phyloP scores from a whole-genome alignment of 2,329 filamentous ascomycete genomes.

The Salinomyces thailandicus region DNA sequence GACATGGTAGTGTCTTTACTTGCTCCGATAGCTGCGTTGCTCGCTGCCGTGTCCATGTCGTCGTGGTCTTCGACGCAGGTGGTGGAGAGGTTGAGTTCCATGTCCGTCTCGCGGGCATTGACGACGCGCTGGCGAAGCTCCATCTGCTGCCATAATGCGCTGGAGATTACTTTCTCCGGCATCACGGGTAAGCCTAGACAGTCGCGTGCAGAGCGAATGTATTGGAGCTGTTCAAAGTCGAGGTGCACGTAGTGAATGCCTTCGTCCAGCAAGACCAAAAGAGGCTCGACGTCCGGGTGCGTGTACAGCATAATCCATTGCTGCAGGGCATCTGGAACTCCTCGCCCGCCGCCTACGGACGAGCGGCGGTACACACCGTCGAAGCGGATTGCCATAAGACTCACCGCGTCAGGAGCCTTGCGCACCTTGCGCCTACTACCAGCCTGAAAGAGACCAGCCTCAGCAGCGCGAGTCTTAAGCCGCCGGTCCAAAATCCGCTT shows the following conservation, averaged over 20 bases:
- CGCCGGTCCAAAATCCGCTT: conserved; percentile 45
- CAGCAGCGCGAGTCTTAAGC: conserved; percentile 37
- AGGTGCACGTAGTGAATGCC: conserved; percentile 52
- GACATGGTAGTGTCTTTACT: conserved; percentile 20
- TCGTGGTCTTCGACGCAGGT: conserved; percentile 6
- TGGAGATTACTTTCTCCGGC: conserved; percentile 45
- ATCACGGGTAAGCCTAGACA: conserved; percentile 45
- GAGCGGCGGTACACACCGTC: conserved; percentile 43
- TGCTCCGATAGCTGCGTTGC: conserved; percentile 4
- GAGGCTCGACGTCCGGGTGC: conserved; percentile 43
- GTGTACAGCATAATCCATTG: conserved; percentile 44
- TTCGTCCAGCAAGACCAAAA: conserved; percentile 47
- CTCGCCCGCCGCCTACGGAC: conserved; percentile 25
- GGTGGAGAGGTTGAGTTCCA: conserved; percentile 43
- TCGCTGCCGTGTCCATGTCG: background rate
- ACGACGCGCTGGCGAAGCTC: conserved; percentile 46
- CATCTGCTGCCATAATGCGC: conserved; percentile 49
- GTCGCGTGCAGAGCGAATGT: conserved; percentile 42
- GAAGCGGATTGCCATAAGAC: conserved; percentile 43
- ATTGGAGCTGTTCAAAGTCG: conserved; percentile 48
- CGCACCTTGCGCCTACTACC: conserved; percentile 33
- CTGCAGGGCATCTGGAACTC: conserved; percentile 36
- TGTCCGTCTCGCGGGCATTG: conserved; percentile 40
- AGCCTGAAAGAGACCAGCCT: conserved; percentile 37
- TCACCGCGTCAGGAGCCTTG: conserved; percentile 38